A percentile compares a stretch with the other conserved stretches of the same genome.
These are phyloP conservation scores for Tephrocybe rancida DNA, from an alignment of 768 basidiomycete genomes.

Conservation along the genomic window DNA sequence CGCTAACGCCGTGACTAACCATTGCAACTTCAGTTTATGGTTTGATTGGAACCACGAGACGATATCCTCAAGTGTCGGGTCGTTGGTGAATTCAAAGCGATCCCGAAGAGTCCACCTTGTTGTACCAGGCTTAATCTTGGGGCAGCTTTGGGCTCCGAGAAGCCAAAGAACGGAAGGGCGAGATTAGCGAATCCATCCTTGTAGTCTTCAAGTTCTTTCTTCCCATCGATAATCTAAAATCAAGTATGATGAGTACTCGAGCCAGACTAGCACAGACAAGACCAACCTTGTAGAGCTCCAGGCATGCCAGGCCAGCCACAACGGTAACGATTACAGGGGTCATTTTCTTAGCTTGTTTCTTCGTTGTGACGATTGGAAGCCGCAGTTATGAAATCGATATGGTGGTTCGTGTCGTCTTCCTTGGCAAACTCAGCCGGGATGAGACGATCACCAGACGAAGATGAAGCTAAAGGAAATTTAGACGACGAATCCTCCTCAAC, in stretches of 20 bases:
- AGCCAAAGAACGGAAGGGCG: slow-evolving; percentile 97
- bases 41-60: slow-evolving; percentile 80
- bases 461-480: slow-evolving; percentile 85
- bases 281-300: slow-evolving; percentile 93
- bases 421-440: slow-evolving; percentile 98
- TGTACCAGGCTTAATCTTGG: slow-evolving; percentile 84
- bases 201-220: slow-evolving; percentile 91
- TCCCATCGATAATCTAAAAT: slow-evolving; percentile 88
- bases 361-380: slow-evolving; percentile 95
- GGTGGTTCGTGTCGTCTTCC: slow-evolving; percentile 96
- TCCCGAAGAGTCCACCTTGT: slow-evolving; percentile 99
- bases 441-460: slow-evolving; percentile 93
- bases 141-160: slow-evolving; percentile 95
- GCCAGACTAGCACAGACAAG: neutral
- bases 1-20: slow-evolving; percentile 97
- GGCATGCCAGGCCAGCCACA: slow-evolving; percentile 92
- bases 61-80: slow-evolving; percentile 88
- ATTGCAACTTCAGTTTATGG: slow-evolving; percentile 90
- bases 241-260: slow-evolving; percentile 1
- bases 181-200: slow-evolving; percentile 99
- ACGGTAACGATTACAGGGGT: slow-evolving; percentile 99
- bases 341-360: slow-evolving; percentile 98
- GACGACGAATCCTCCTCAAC: slow-evolving; percentile 54
- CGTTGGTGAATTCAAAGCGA: slow-evolving; percentile 88
- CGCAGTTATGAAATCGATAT: slow-evolving; percentile 98